phyloP scores from a whole-genome alignment of 768 basidiomycete species.

The Mycena sanguinolenta region DNA sequence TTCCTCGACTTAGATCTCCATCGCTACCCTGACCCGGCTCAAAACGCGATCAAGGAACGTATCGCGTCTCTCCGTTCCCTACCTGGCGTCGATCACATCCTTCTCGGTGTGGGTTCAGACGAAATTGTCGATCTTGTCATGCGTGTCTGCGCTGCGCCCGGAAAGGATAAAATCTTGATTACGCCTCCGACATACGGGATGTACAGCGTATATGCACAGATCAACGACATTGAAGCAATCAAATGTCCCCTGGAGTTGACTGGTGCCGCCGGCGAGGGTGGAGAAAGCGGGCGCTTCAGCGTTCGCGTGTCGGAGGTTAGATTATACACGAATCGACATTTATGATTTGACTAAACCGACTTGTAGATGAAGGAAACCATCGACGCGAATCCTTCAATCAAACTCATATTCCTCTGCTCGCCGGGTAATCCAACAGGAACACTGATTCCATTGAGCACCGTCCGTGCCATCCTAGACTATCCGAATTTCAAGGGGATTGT shows the following conservation, averaged over 20 bases:
- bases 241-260: conserved; percentile 78
- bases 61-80: conserved; percentile 82
- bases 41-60: conserved; percentile 80
- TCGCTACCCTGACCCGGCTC: conserved; percentile 94
- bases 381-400: conserved; percentile 80
- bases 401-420: conserved; percentile 94
- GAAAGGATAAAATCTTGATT: conserved; percentile 84
- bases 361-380: conserved; percentile 78
- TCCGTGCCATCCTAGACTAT: conserved; percentile 82
- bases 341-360: not conserved
- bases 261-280: conserved; percentile 77
- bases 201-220: conserved; percentile 94
- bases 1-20: conserved; percentile 72
- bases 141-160: conserved; percentile 87
- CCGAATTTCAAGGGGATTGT: conserved; percentile 90
- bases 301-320: conserved; percentile 80
- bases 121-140: conserved; percentile 96
- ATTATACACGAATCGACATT: conserved; percentile 20
- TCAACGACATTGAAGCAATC: conserved; percentile 91
- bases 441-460: conserved; percentile 75
- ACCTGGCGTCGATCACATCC: conserved; percentile 75
- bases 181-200: conserved; percentile 99
- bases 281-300: conserved; percentile 79
- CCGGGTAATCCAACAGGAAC: conserved; percentile 98
- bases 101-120: conserved; percentile 97